Evolutionary conservation across 805 yeast species (phyloP).

Genomic region (Pichia eremophila): DNA sequence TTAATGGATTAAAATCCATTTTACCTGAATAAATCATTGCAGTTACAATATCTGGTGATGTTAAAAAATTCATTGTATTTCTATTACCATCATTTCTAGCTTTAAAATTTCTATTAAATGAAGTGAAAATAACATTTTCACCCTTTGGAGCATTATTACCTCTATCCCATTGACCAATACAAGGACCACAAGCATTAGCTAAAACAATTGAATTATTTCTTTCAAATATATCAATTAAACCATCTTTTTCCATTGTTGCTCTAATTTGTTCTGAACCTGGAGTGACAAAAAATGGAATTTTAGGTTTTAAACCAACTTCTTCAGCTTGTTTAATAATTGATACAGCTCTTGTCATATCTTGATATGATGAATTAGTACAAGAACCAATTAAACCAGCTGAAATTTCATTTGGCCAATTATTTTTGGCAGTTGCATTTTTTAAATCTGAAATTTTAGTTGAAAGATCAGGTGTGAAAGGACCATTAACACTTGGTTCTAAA

Average conservation of each 20-base stretch:
- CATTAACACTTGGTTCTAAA: slow-evolving; percentile 92
- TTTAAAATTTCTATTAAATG: slow-evolving; percentile 97
- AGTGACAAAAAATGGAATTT: slow-evolving; percentile 85
- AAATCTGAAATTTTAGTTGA: slow-evolving; percentile 89
- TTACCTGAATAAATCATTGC: slow-evolving; percentile 95
- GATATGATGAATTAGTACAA: slow-evolving; percentile 97
- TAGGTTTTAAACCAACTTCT: slow-evolving; percentile 81
- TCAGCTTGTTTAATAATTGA: slow-evolving; percentile 89
- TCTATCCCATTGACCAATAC: slow-evolving; percentile 99
- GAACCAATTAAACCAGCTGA: slow-evolving; percentile 96
- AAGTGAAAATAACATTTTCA: slow-evolving; percentile 92
- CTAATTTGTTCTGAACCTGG: slow-evolving; percentile 99
- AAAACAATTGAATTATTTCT: slow-evolving; percentile 90
- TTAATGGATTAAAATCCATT: slow-evolving; percentile 91
- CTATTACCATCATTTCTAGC: slow-evolving; percentile 98
- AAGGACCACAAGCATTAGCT: slow-evolving; percentile 98
- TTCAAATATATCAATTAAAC: slow-evolving; percentile 78
- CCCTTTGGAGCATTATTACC: slow-evolving; percentile 78
- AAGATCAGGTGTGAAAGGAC: slow-evolving; percentile 97
- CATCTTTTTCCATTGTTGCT: slow-evolving; percentile 96
- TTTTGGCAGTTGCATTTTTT: slow-evolving; percentile 71
- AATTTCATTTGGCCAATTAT: slow-evolving; percentile 89
- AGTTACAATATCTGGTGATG: slow-evolving; percentile 93
- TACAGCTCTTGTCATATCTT: slow-evolving; percentile 96
- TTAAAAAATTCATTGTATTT: slow-evolving; percentile 91